These are phyloP conservation scores for Mortierella polycephala DNA, from an alignment of 371 early-diverging fungal genomes.

Conservation along the genomic window DNA sequence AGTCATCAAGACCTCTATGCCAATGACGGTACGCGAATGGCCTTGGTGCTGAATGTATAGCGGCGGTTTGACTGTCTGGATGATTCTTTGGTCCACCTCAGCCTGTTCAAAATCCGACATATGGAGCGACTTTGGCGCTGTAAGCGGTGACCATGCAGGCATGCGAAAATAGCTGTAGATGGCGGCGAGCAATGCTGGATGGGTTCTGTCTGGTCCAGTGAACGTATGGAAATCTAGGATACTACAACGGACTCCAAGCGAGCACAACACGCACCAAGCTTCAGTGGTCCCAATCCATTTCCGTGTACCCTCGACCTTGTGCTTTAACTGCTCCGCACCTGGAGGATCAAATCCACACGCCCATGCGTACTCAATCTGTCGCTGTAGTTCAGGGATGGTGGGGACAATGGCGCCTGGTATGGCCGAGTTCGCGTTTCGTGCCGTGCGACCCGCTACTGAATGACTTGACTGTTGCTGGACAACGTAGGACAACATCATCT, in stretches of 20 bases:
- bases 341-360: constrained; percentile 68
- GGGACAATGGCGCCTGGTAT: constrained; percentile 35
- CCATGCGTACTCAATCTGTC: constrained; percentile 78
- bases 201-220: constrained; percentile 67
- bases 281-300: constrained; percentile 89
- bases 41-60: constrained; percentile 83
- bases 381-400: constrained; percentile 66
- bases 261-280: constrained; percentile 71
- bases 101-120: neutral
- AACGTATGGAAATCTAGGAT: constrained; percentile 77
- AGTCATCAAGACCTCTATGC: constrained; percentile 65
- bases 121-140: constrained; percentile 6
- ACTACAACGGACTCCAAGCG: constrained; percentile 68
- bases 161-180: constrained; percentile 65
- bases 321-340: constrained; percentile 72
- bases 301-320: constrained; percentile 66
- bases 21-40: constrained; percentile 77
- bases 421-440: neutral
- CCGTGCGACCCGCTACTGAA: neutral
- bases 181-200: constrained; percentile 68
- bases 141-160: constrained; percentile 37
- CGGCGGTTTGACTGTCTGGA: constrained; percentile 68
- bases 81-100: constrained; percentile 11
- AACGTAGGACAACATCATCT: constrained; percentile 74
- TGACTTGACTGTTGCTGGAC: constrained; percentile 41